A percentile compares a stretch with the other conserved stretches of the same genome.
Conservation (phyloP, 768 basidiomycete genomes). For the Collybia nuda region DNA sequence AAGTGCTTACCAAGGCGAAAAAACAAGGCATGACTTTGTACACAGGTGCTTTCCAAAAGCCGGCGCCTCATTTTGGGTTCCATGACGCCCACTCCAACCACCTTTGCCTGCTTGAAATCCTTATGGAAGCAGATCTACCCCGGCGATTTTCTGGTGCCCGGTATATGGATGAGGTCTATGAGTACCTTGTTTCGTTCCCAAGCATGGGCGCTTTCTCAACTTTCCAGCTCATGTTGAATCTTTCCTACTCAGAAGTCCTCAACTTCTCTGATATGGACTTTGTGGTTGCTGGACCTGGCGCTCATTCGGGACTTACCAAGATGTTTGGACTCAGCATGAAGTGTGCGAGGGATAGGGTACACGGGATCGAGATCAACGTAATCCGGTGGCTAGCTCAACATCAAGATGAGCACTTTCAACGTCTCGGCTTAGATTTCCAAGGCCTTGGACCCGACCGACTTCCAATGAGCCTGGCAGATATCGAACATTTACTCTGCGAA, state of each 20-base stretch:
- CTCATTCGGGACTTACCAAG: slow-evolving; percentile 62
- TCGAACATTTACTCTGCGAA: slow-evolving; percentile 81
- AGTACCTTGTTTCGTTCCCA: slow-evolving; percentile 56
- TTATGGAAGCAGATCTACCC: slow-evolving; percentile 60
- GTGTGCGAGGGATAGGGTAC: slow-evolving; percentile 23
- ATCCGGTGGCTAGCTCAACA: slow-evolving; percentile 63
- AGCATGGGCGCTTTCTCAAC: slow-evolving; percentile 76
- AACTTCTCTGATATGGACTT: slow-evolving; percentile 70
- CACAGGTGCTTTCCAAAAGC: slow-evolving; percentile 70
- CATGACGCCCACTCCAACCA: slow-evolving; percentile 56
- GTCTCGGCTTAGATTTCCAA: slow-evolving; percentile 52
- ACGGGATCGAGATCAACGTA: slow-evolving; percentile 51
- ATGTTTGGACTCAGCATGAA: slow-evolving; percentile 53
- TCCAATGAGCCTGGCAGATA: slow-evolving; percentile 64
- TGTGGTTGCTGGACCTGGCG: slow-evolving; percentile 68
- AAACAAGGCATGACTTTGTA: slow-evolving; percentile 49
- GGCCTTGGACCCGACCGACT: slow-evolving; percentile 47
- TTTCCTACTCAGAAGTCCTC: slow-evolving; percentile 56
- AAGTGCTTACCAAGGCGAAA: slow-evolving; percentile 46
- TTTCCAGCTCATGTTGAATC: slow-evolving; percentile 63
- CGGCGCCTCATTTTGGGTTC: slow-evolving; percentile 56
- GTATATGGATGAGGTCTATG: slow-evolving; percentile 64
- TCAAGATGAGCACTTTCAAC: slow-evolving; percentile 60
- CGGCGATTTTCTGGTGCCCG: slow-evolving; percentile 44
- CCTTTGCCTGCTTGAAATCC: slow-evolving; percentile 54